Evolutionary conservation across 345 rosid genomes (phyloP).

Genomic region (Mangifera indica): DNA sequence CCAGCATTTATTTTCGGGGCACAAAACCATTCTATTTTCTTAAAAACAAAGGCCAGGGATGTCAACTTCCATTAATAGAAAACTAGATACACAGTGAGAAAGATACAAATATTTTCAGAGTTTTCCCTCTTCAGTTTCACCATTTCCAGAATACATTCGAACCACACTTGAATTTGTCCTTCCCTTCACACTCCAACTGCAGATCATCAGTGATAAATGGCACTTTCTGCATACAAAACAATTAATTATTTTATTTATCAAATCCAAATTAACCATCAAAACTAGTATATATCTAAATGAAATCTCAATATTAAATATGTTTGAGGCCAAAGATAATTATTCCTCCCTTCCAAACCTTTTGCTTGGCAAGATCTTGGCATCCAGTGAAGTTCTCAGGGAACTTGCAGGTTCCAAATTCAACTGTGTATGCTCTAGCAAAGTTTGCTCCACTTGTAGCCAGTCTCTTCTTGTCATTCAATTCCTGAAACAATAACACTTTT

Average conservation of each 20-base stretch:
- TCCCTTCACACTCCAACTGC: conserved; percentile 87
- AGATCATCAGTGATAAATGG: conserved; percentile 83
- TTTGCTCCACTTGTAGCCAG: conserved; percentile 96
- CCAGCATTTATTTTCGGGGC: no score
- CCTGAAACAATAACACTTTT: conserved; percentile 44
- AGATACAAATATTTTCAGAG: conserved; percentile 6
- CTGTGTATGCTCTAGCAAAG: conserved; percentile 94
- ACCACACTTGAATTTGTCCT: conserved; percentile 97
- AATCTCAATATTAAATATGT: no score
- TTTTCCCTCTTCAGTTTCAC: conserved; percentile 38
- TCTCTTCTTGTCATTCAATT: conserved; percentile 92
- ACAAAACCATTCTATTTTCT: no score
- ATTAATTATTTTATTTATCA: no score
- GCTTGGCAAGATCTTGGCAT: conserved; percentile 98
- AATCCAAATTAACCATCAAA: no score
- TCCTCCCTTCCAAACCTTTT: conserved; percentile 47
- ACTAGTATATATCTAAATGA: no score
- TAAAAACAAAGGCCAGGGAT: no score
- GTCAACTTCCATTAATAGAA: conserved; percentile 16
- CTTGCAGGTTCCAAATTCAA: conserved; percentile 86
- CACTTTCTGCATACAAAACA: conserved; percentile 64
- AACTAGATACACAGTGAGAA: conserved; percentile 37
- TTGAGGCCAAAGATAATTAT: no score
- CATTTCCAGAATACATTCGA: conserved; percentile 99
- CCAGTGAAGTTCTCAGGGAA: conserved; percentile 99